Percentiles rank a stretch among this genome's conserved stretches.
Conservation (phyloP, 352 stramenopile genomes). For the Phytophthora megakarya region DNA sequence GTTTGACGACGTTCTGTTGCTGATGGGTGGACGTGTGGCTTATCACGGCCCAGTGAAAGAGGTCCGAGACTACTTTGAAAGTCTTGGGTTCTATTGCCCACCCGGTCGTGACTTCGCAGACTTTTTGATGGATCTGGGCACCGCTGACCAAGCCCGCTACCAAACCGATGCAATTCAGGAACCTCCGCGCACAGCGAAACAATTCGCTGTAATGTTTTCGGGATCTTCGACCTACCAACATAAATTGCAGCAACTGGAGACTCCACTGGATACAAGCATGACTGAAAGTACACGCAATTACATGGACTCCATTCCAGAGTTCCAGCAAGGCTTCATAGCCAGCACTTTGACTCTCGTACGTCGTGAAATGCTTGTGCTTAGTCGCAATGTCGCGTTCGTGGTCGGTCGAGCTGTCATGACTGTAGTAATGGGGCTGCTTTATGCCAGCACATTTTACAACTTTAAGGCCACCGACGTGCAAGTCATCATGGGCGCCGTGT, state of each 20-base stretch:
- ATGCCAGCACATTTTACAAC: constrained; percentile 51
- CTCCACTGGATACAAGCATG: constrained; percentile 16
- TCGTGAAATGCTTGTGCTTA: constrained; percentile 63
- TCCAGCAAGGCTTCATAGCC: constrained; percentile 36
- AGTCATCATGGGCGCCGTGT: constrained; percentile 77
- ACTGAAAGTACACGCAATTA: constrained; percentile 59
- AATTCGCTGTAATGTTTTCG: constrained; percentile 42
- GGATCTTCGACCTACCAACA: constrained; percentile 29
- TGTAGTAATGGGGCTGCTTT: constrained; percentile 50
- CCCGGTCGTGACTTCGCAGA: constrained; percentile 46
- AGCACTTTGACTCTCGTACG: constrained; percentile 40
- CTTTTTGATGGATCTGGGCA: constrained; percentile 55
- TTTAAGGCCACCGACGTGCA: constrained; percentile 45
- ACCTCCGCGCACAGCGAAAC: constrained; percentile 22
- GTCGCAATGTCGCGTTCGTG: constrained; percentile 45
- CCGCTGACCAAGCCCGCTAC: constrained; percentile 45
- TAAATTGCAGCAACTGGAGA: constrained; percentile 24
- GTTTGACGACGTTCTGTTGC: constrained; percentile 60
- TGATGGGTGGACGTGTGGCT: constrained; percentile 79
- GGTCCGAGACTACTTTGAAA: constrained; percentile 46
- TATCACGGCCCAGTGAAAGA: constrained; percentile 55
- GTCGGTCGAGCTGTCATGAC: constrained; percentile 48
- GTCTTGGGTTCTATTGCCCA: constrained; percentile 47
- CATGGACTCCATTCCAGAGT: constrained; percentile 69
- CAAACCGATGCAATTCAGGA: constrained; percentile 20